phyloP scores from a whole-genome alignment of 2,329 filamentous ascomycete genomes.

The Metarhizium humberi region DNA sequence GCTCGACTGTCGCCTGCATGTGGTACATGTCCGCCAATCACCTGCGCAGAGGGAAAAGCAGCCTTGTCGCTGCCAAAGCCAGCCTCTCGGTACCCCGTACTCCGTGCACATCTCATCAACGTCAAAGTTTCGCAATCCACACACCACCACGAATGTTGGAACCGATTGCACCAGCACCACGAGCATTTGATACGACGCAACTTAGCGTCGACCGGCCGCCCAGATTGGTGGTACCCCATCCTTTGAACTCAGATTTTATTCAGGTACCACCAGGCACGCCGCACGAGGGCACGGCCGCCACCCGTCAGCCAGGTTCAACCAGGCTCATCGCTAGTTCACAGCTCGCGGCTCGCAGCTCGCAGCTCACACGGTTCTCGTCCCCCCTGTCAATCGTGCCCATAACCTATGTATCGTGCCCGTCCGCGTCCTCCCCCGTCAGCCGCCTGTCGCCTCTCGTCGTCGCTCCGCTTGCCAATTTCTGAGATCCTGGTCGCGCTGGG shows the following conservation, averaged over 20 bases:
- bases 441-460: background rate
- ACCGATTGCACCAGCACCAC: no score
- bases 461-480: conserved; percentile 4
- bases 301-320: background rate
- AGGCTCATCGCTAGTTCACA: no score
- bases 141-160: background rate
- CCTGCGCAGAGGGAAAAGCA: no score
- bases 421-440: no score
- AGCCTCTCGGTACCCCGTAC: no score
- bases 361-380: no score
- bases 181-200: no score
- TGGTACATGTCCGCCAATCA: background rate
- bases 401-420: no score
- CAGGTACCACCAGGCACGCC: no score
- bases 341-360: no score
- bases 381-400: no score
- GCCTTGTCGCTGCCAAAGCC: no score
- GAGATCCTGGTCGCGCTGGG: background rate
- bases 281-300: background rate
- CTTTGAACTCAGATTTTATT: background rate
- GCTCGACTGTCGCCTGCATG: background rate
- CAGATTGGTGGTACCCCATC: background rate
- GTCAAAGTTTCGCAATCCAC: background rate
- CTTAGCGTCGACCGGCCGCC: background rate
- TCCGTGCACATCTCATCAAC: background rate